Evolutionary conservation across 2,329 filamentous ascomycete species (phyloP).

Genomic region (Drechslera avenae): DNA sequence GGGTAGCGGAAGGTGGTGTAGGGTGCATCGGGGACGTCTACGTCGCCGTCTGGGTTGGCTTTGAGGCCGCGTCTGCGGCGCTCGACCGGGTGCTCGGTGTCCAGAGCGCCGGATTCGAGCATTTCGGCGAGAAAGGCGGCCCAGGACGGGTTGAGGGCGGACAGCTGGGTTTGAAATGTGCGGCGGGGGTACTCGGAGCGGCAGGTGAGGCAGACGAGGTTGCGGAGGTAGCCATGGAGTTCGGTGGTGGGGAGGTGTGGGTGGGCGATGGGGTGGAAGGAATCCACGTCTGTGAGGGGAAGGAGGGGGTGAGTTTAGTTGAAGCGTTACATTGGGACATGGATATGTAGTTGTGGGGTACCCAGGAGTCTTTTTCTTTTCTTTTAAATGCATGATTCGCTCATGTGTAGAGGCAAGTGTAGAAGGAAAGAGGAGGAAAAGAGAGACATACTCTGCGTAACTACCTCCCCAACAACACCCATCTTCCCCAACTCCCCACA

Average conservation of each 20-base stretch:
- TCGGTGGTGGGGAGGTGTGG: conserved; percentile 77
- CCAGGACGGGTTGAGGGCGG: conserved; percentile 85
- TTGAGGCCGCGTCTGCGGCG: conserved; percentile 71
- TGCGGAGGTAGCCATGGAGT: conserved; percentile 87
- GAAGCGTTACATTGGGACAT: no score
- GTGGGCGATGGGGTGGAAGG: conserved; percentile 82
- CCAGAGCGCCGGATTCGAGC: conserved; percentile 73
- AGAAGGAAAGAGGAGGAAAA: neutral
- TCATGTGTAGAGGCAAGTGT: neutral
- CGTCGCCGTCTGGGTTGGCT: conserved; percentile 92
- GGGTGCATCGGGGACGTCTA: conserved; percentile 83
- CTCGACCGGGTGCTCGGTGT: conserved; percentile 76
- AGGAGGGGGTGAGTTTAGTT: no score
- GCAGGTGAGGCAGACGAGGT: conserved; percentile 81
- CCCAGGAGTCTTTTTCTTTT: no score
- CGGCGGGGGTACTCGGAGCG: conserved; percentile 71
- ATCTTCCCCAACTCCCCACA: conserved; percentile 72
- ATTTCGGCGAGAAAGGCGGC: conserved; percentile 74
- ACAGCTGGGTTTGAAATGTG: conserved; percentile 76
- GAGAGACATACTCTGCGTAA: conserved; percentile 73
- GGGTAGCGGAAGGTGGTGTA: conserved; percentile 93
- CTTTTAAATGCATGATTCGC: no score
- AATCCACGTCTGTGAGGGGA: conserved; percentile 74
- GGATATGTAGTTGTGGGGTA: no score
- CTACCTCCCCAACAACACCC: conserved; percentile 74